These are phyloP conservation scores for Tricholoma sp. DNA, from an alignment of 768 basidiomycete genomes.

Conservation along the genomic window DNA sequence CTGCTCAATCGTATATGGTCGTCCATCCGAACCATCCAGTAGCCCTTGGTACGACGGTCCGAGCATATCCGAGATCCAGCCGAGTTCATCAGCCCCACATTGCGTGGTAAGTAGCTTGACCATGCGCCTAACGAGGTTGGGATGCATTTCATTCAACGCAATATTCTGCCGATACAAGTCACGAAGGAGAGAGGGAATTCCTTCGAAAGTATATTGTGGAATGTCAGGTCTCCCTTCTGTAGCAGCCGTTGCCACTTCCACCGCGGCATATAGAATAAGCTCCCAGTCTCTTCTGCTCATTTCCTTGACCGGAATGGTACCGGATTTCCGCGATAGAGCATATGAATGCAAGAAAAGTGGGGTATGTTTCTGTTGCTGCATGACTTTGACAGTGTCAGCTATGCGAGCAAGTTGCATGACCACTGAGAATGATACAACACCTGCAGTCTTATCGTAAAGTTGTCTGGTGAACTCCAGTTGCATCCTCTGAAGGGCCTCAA, in stretches of 20 bases:
- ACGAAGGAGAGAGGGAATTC: constrained; percentile 38
- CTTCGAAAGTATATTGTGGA: constrained; percentile 29
- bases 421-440: constrained; percentile 20
- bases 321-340: constrained; percentile 26
- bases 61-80: constrained; percentile 22
- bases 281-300: constrained; percentile 41
- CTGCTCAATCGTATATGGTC: constrained; percentile 16
- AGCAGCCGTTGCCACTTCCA: constrained; percentile 29
- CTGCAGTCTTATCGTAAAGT: constrained; percentile 16
- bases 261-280: constrained; percentile 37
- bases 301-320: constrained; percentile 18
- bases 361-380: constrained; percentile 29
- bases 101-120: constrained; percentile 21
- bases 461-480: constrained; percentile 20
- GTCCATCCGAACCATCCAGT: constrained; percentile 17
- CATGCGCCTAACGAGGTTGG: constrained; percentile 19
- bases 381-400: constrained; percentile 26
- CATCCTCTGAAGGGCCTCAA: constrained; percentile 13
- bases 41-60: constrained; percentile 27
- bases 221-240: constrained; percentile 21
- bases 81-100: constrained; percentile 20
- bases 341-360: constrained; percentile 43
- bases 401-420: constrained; percentile 31
- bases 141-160: constrained; percentile 24
- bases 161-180: constrained; percentile 30